Conservation (phyloP, 495 filamentous ascomycete species). For the Symbiotaphrina buchneri region DNA sequence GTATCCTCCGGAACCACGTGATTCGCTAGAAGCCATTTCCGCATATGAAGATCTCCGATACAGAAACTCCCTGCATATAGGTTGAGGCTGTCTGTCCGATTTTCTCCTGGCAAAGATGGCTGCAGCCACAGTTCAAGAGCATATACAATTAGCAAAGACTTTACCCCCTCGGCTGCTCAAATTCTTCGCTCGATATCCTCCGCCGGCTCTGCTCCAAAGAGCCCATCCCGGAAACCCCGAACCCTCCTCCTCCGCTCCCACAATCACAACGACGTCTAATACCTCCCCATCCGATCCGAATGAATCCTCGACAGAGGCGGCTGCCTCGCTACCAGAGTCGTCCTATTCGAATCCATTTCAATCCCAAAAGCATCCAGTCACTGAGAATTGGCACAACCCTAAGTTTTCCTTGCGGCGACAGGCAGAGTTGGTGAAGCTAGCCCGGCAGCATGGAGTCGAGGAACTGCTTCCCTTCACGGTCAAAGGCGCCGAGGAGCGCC, state of each 20-base stretch:
- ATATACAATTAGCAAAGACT: constrained; percentile 35
- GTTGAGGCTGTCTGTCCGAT: too few relatives aligned
- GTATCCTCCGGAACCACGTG: too few relatives aligned
- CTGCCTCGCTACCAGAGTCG: not conserved
- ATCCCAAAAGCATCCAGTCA: constrained; percentile 41
- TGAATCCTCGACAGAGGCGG: not conserved
- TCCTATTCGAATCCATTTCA: constrained; percentile 47
- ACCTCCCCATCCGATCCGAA: not conserved
- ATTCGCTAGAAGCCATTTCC: too few relatives aligned
- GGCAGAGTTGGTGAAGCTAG: constrained; percentile 79
- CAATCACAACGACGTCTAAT: constrained; percentile 2
- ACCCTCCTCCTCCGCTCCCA: constrained; percentile 2
- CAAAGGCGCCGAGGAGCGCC: constrained; percentile 53
- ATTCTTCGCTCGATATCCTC: constrained; percentile 81
- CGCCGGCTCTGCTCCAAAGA: constrained; percentile 27
- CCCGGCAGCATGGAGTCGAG: constrained; percentile 59
- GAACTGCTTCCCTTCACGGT: constrained; percentile 52
- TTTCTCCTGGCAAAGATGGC: too few relatives aligned
- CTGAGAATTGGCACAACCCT: constrained; percentile 59
- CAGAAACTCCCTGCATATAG: too few relatives aligned
- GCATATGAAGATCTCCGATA: too few relatives aligned
- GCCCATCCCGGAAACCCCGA: constrained; percentile 6
- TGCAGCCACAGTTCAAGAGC: too few relatives aligned
- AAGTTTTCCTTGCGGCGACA: constrained; percentile 66
- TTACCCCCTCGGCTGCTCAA: constrained; percentile 55